A percentile compares a stretch with the other conserved stretches of the same genome.
These are phyloP conservation scores for Lophium mytilinum DNA, from an alignment of 495 filamentous ascomycete genomes.

Conservation along the genomic window DNA sequence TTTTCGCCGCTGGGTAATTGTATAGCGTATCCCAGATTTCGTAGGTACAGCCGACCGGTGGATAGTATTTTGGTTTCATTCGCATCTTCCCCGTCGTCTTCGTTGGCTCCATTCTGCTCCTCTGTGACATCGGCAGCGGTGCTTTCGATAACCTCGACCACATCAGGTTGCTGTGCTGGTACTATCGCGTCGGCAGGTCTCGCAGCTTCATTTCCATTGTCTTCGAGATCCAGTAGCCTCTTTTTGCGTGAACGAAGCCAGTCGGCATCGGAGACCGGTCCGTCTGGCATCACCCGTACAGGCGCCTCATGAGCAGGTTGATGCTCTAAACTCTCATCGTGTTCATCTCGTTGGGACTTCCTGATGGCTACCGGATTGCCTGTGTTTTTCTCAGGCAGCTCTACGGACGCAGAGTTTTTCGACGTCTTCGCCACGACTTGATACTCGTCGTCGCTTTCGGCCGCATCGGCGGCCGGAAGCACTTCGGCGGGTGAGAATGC, in stretches of 20 bases:
- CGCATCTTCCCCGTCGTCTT: constrained; percentile 24
- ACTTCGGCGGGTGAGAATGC: constrained; percentile 21
- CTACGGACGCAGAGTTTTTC: constrained; percentile 16
- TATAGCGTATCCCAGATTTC: constrained; percentile 78
- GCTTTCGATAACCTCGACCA: background rate
- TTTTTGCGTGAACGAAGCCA: constrained; percentile 94
- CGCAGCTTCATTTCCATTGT: constrained; percentile 39
- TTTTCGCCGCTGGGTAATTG: constrained; percentile 28
- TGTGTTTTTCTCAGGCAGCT: background rate
- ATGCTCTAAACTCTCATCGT: background rate
- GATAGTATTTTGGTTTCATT: constrained; percentile 41
- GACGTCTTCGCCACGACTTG: constrained; percentile 46
- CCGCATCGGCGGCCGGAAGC: constrained; percentile 12
- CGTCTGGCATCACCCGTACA: background rate
- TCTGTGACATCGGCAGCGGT: background rate
- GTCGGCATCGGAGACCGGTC: constrained; percentile 63
- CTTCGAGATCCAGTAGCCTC: constrained; percentile 76
- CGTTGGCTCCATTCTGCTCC: constrained; percentile 17
- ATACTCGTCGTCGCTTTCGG: constrained; percentile 56
- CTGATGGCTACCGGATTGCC: no score
- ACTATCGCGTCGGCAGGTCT: background rate
- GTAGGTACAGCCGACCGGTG: constrained; percentile 70
- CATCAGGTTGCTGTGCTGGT: no score
- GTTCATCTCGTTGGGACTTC: background rate
- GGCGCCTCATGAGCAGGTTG: constrained; percentile 2